Conservation (phyloP, 768 basidiomycete species). For the Megacollybia marginata region DNA sequence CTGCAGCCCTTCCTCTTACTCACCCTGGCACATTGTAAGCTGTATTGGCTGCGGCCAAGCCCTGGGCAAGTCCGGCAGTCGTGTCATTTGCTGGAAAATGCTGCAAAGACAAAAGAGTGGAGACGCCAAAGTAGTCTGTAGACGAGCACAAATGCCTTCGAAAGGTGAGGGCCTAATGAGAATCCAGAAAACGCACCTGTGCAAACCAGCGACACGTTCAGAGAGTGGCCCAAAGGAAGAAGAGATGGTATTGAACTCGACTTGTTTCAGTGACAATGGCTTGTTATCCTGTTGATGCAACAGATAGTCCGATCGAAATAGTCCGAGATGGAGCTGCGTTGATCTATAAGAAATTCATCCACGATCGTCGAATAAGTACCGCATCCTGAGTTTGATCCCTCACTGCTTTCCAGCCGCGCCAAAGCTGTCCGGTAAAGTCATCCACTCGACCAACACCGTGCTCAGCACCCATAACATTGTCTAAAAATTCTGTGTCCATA, state of each 20-base stretch:
- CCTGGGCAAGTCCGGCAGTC: slow-evolving; percentile 59
- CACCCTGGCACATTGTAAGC: slow-evolving; percentile 59
- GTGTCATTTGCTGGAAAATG: slow-evolving; percentile 75
- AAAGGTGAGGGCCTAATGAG: too few species aligned
- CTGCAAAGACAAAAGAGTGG: slow-evolving; percentile 39
- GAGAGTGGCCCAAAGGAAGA: slow-evolving; percentile 84
- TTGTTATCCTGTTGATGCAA: slow-evolving; percentile 48
- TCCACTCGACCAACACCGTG: slow-evolving; percentile 77
- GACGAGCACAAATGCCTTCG: slow-evolving; percentile 57
- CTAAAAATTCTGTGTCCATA: slow-evolving; percentile 71
- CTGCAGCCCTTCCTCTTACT: slow-evolving; percentile 5
- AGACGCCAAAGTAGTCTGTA: slow-evolving; percentile 61
- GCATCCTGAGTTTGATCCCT: slow-evolving; percentile 46
- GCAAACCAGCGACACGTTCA: slow-evolving; percentile 58
- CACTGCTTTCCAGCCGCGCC: slow-evolving; percentile 78
- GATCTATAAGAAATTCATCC: not conserved
- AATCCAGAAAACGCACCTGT: slow-evolving; percentile 44
- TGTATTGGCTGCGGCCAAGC: slow-evolving; percentile 73
- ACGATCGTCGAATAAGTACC: slow-evolving; percentile 10
- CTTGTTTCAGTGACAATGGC: slow-evolving; percentile 68
- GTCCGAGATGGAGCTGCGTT: slow-evolving; percentile 78
- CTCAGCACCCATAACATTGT: slow-evolving; percentile 75
- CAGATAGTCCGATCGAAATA: slow-evolving; percentile 94
- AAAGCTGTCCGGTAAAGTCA: slow-evolving; percentile 78
- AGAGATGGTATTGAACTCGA: slow-evolving; percentile 97